phyloP scores from a whole-genome alignment of 1,284 basidiomycete species.

The Malassezia pachydermatis region DNA sequence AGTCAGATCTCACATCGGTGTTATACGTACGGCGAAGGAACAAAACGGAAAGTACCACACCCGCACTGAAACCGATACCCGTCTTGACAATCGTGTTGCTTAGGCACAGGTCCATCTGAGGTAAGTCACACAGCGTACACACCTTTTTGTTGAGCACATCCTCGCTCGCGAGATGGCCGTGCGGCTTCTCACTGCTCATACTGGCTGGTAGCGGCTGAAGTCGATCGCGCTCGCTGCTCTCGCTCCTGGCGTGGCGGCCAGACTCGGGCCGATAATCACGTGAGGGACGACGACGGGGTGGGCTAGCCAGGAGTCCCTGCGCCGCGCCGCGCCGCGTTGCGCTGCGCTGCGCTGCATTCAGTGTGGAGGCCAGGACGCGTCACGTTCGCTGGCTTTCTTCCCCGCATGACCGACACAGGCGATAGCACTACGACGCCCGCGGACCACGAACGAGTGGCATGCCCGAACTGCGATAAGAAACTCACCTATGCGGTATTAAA shows the following conservation, averaged over 20 bases:
- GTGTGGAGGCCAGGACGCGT: slow-evolving; percentile 1
- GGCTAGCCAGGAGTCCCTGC: no score
- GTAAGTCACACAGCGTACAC: not conserved
- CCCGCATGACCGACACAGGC: no score
- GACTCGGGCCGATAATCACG: slow-evolving; percentile 1
- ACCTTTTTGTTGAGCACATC: slow-evolving; percentile 17
- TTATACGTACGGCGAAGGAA: slow-evolving; percentile 77
- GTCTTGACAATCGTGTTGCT: slow-evolving; percentile 56
- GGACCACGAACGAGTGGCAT: slow-evolving; percentile 24
- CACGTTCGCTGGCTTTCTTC: no score
- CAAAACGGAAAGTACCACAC: slow-evolving; percentile 85
- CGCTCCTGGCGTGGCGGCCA: not conserved
- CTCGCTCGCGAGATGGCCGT: slow-evolving; percentile 11
- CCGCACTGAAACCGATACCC: slow-evolving; percentile 85
- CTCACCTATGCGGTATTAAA: slow-evolving; percentile 33
- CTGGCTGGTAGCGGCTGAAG: not conserved
- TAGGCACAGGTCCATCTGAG: slow-evolving; percentile 47
- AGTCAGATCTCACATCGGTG: not conserved
- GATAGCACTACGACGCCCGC: slow-evolving; percentile 5
- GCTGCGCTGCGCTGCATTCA: no score
- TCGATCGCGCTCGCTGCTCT: not conserved
- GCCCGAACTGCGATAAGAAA: slow-evolving; percentile 27
- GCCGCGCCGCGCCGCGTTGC: no score
- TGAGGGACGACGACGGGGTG: no score
- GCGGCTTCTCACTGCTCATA: slow-evolving; percentile 15